Evolutionary conservation across 2,329 filamentous ascomycete genomes (phyloP), one percentile per base, ranked within the genome.

Genomic region (Cadophora malorum): DNA sequence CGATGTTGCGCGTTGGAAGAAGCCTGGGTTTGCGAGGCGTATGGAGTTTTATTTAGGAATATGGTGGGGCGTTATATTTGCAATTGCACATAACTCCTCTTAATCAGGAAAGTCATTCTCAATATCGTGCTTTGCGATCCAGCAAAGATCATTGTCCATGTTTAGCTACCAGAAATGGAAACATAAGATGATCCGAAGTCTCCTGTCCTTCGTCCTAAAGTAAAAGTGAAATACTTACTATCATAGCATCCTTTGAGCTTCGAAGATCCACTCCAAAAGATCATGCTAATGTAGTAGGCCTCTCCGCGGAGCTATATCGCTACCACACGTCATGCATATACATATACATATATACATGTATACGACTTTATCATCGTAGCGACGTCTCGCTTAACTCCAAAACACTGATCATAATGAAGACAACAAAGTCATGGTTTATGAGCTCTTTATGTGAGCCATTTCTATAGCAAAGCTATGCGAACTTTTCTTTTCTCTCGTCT

Each of bases 391-490:
- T 31, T 33, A 49, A 21, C 21, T n/a, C n/a, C n/a, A 49, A 49
- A 49, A 49, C 45, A 49, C 28, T 28, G 28, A 4, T 6, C n/a
- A 21, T 21, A 6, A 10, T 7, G 19, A 49, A 7, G 41, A 21
- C 19, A 49, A 21, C 45, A 49, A 9, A 49, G 19, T 7, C 19
- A 49, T 4, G 19, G 4, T 49, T 8, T 9, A 49, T n/a, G 7
- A 3, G 45, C 16, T 58, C n/a, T 58, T 33, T 58, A 3, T 38
- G 9, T 7, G 41, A 62, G 5, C 10, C 28, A 21, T 16, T 63
- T 52, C 47, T 63, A 49, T 23, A 1, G 47, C 19, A 52, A 52
- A 52, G 47, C 60, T 52, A 63, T 23, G 45, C 21, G 19, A 35
- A 23, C 19, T 8, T 49, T 59, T 25, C 35, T 47, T 16, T 35